Conservation (phyloP, 805 yeast species). For the Metschnikowia sp. region DNA sequence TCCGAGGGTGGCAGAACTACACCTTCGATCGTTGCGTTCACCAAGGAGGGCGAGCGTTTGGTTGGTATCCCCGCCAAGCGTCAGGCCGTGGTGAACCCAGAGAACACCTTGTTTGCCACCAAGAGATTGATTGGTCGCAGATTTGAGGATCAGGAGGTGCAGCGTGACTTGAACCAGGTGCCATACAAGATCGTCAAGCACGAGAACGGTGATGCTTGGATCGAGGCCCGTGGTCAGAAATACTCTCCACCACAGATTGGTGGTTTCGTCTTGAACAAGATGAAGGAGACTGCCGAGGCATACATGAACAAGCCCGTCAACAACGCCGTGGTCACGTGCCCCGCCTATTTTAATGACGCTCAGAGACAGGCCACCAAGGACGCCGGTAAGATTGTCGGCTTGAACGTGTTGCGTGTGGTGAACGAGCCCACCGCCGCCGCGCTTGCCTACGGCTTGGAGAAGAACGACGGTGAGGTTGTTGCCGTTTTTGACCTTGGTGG, state of each 20-base stretch:
- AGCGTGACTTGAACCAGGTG: constrained; percentile 80
- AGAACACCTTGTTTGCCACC: constrained; percentile 91
- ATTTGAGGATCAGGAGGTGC: constrained; percentile 85
- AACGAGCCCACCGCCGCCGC: constrained; percentile 95
- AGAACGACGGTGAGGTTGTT: constrained; percentile 75
- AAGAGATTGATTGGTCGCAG: constrained; percentile 94
- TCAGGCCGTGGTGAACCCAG: constrained; percentile 92
- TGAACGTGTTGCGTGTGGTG: constrained; percentile 84
- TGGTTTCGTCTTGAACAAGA: constrained; percentile 88
- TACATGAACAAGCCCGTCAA: constrained; percentile 82
- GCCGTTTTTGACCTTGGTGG: constrained; percentile 98
- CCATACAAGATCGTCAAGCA: constrained; percentile 91
- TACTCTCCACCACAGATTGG: constrained; percentile 97
- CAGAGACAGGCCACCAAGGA: constrained; percentile 94
- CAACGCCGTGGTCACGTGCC: constrained; percentile 90
- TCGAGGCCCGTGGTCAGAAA: constrained; percentile 79
- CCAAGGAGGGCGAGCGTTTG: constrained; percentile 75
- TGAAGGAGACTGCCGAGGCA: constrained; percentile 97
- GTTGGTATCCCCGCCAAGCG: constrained; percentile 96
- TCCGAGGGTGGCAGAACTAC: constrained; percentile 65
- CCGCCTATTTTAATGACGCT: constrained; percentile 87
- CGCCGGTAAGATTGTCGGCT: constrained; percentile 96
- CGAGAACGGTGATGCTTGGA: constrained; percentile 94
- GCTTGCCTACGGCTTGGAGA: constrained; percentile 90
- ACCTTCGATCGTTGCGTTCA: constrained; percentile 93